Conservation (phyloP, 1,284 basidiomycete species). For the Ceratobasidium sp. region DNA sequence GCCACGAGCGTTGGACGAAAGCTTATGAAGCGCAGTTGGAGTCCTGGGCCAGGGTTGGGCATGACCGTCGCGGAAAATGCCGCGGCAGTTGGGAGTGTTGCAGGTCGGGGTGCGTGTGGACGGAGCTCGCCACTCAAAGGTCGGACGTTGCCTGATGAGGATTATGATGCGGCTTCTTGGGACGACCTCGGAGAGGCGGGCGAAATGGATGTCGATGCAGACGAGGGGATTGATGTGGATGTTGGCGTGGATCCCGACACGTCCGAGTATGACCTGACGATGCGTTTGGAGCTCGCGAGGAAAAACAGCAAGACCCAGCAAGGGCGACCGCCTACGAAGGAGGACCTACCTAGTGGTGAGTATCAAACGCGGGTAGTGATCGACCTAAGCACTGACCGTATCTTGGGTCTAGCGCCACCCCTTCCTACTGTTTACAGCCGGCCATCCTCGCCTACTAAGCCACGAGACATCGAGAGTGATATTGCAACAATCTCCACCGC, state of each 20-base stretch:
- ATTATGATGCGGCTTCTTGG: conserved; percentile 37
- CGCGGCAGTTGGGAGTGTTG: conserved; percentile 5
- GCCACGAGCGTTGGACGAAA: conserved; percentile 35
- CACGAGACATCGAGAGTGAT: conserved; percentile 37
- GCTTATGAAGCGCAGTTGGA: conserved; percentile 42
- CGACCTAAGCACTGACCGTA: not conserved
- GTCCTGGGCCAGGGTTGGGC: conserved; percentile 36
- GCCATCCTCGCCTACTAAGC: conserved; percentile 39
- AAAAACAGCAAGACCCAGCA: conserved; percentile 84
- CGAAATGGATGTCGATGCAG: conserved; percentile 53
- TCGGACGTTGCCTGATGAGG: conserved; percentile 39
- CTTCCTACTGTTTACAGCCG: conserved; percentile 41
- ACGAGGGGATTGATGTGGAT: conserved; percentile 61
- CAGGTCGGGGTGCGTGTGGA: conserved; percentile 7
- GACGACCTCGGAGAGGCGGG: conserved; percentile 59
- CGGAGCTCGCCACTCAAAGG: conserved; percentile 43
- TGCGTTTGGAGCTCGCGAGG: conserved; percentile 81
- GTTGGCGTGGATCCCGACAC: conserved; percentile 51
- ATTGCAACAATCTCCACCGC: conserved; percentile 43
- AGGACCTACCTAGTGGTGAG: conserved; percentile 58
- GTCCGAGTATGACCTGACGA: conserved; percentile 79
- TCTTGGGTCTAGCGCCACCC: conserved; percentile 13
- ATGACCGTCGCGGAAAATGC: conserved; percentile 13
- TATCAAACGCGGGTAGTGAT: not conserved
- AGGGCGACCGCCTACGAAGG: conserved; percentile 10